A percentile compares a stretch with the other conserved stretches of the same genome.
These are phyloP conservation scores for Sporisorium exsertum DNA, from an alignment of 1,284 basidiomycete species.

Conservation along the genomic window DNA sequence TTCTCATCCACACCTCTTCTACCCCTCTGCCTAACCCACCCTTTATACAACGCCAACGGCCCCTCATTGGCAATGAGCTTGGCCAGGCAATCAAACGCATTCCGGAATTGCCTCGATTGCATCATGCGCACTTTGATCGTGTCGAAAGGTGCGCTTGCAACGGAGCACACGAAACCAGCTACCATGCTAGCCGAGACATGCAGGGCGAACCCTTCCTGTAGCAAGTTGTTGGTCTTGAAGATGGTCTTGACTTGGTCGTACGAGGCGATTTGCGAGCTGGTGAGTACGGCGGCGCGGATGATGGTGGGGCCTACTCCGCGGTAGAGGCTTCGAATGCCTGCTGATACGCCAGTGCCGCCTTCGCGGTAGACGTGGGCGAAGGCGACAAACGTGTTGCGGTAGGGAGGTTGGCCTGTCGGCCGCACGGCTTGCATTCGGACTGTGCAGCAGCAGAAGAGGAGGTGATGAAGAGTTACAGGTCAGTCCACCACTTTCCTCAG, in stretches of 20 bases:
- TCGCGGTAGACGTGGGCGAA: slow-evolving; percentile 49
- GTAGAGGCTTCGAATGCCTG: slow-evolving; percentile 49
- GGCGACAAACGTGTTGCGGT: slow-evolving; percentile 52
- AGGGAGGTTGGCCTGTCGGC: slow-evolving; percentile 46
- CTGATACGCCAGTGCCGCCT: slow-evolving; percentile 25
- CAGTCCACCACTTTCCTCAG: not conserved
- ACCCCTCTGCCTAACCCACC: slow-evolving; percentile 16
- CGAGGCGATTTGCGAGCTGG: slow-evolving; percentile 53
- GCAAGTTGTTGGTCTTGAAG: slow-evolving; percentile 30
- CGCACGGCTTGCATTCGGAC: slow-evolving; percentile 58
- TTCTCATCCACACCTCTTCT: not conserved
- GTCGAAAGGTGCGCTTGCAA: slow-evolving; percentile 54
- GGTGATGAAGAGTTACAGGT: not conserved
- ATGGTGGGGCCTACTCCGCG: slow-evolving; percentile 56
- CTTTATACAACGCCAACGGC: slow-evolving; percentile 57
- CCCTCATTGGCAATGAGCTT: slow-evolving; percentile 55
- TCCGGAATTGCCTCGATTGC: slow-evolving; percentile 44
- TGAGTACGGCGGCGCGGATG: slow-evolving; percentile 54
- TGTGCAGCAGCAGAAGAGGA: not conserved
- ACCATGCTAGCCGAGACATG: slow-evolving; percentile 57
- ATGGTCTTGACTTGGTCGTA: slow-evolving; percentile 56
- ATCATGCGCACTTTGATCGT: slow-evolving; percentile 58
- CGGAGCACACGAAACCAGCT: slow-evolving; percentile 53
- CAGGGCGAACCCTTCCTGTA: slow-evolving; percentile 48
- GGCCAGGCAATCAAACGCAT: slow-evolving; percentile 46